These are phyloP conservation scores for Verticillium klebahnii DNA, from an alignment of 2,329 filamentous ascomycete species.

Conservation along the genomic window DNA sequence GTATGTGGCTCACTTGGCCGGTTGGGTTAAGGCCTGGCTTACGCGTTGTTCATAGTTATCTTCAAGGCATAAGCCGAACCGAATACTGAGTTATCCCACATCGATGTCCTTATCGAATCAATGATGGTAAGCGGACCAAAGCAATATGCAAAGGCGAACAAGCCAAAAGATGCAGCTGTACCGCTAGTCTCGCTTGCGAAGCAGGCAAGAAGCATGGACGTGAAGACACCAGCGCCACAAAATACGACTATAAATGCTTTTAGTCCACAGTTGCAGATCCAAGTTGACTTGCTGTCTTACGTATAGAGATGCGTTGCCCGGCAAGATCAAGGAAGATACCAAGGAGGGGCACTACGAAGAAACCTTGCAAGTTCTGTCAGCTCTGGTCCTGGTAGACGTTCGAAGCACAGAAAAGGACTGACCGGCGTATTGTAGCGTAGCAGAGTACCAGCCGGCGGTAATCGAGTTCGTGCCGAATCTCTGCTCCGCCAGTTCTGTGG, in stretches of 20 bases:
- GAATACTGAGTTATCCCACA: slow-evolving; percentile 57
- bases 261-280: slow-evolving; percentile 25
- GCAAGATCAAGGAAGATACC: too few species aligned
- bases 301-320: too few species aligned
- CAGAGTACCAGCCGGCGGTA: slow-evolving; percentile 56
- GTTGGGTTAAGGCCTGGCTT: neutral
- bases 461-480: slow-evolving; percentile 51
- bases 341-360: too few species aligned
- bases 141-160: slow-evolving; percentile 51
- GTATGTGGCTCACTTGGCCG: neutral
- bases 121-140: slow-evolving; percentile 56
- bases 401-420: too few species aligned
- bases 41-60: slow-evolving; percentile 53
- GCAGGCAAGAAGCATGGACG: neutral
- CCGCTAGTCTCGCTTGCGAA: slow-evolving; percentile 44
- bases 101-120: slow-evolving; percentile 53
- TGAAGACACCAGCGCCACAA: slow-evolving; percentile 18
- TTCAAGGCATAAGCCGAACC: slow-evolving; percentile 57
- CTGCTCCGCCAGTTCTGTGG: slow-evolving; percentile 56
- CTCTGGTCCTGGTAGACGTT: too few species aligned
- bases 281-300: too few species aligned
- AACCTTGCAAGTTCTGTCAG: too few species aligned
- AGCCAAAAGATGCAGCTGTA: slow-evolving; percentile 54
- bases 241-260: slow-evolving; percentile 40
- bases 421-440: slow-evolving; percentile 35